These are phyloP conservation scores for Acidomyces sp. DNA, from an alignment of 495 filamentous ascomycete genomes.

Conservation along the genomic window DNA sequence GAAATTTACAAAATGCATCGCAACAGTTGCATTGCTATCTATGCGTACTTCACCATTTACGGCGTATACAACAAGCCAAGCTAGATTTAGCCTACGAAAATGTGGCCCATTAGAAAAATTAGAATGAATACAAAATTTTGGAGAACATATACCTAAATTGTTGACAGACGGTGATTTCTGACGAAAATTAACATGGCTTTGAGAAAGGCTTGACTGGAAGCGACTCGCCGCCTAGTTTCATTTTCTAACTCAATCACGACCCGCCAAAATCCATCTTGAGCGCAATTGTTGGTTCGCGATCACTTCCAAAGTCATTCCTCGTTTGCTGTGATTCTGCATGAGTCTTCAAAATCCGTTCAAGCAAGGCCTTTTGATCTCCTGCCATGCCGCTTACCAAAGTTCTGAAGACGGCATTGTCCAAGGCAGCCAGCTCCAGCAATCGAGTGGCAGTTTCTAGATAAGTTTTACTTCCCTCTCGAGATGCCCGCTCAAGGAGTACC, in stretches of 20 bases:
- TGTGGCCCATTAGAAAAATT: too few relatives aligned
- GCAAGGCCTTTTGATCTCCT: constrained; percentile 62
- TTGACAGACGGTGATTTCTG: too few relatives aligned
- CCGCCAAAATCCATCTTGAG: constrained; percentile 76
- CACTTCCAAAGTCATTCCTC: constrained; percentile 31
- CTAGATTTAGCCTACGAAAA: too few relatives aligned
- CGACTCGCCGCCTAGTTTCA: too few relatives aligned
- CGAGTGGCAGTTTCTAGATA: constrained; percentile 60
- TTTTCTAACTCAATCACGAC: neutral
- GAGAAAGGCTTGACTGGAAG: too few relatives aligned
- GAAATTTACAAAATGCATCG: too few relatives aligned
- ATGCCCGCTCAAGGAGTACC: constrained; percentile 60
- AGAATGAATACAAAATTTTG: too few relatives aligned
- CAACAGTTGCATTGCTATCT: too few relatives aligned
- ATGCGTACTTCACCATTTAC: too few relatives aligned
- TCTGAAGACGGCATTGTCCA: constrained; percentile 60
- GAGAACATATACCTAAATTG: too few relatives aligned
- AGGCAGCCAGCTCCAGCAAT: constrained; percentile 68
- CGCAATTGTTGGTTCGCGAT: constrained; percentile 70
- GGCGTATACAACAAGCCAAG: too few relatives aligned
- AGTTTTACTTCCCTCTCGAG: constrained; percentile 34
- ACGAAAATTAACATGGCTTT: too few relatives aligned
- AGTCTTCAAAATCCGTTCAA: constrained; percentile 51
- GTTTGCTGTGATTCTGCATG: constrained; percentile 38
- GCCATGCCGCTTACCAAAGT: constrained; percentile 59